Evolutionary conservation across 2,329 filamentous ascomycete species (phyloP).

Genomic region (Xylaria sp.): DNA sequence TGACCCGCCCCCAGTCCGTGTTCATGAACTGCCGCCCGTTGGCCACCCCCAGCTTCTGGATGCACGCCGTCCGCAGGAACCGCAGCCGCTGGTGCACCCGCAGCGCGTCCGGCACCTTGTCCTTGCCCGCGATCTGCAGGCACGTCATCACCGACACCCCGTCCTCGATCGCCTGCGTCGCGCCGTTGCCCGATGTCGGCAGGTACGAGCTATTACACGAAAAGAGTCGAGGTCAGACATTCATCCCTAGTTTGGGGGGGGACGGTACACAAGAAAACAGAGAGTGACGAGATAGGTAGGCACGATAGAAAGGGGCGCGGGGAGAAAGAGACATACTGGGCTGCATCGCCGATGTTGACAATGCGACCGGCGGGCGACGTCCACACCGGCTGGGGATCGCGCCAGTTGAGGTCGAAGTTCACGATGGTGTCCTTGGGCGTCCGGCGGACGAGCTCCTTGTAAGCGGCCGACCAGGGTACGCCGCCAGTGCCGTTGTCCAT

Average conservation of each 20-base stretch:
- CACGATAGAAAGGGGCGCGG: not conserved
- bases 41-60: conserved; percentile 22
- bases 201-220: conserved; percentile 15
- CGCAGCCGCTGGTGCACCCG: conserved; percentile 35
- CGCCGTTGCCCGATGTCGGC: conserved; percentile 41
- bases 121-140: conserved; percentile 33
- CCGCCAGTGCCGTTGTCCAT: not conserved
- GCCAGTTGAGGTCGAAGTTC: conserved; percentile 42
- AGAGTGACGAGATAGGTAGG: too few relatives aligned
- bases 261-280: too few relatives aligned
- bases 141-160: conserved; percentile 38
- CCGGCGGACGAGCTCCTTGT: conserved; percentile 12
- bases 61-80: conserved; percentile 24
- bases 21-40: conserved; percentile 11
- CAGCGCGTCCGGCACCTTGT: conserved; percentile 24
- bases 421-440: conserved; percentile 41
- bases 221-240: not conserved
- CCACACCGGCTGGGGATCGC: conserved; percentile 39
- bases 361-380: conserved; percentile 35
- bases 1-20: conserved; percentile 5
- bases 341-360: conserved; percentile 41
- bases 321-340: conserved; percentile 35
- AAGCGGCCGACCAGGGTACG: conserved; percentile 18
- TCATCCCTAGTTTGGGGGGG: too few relatives aligned
- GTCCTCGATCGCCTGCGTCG: conserved; percentile 43